Percentiles rank a stretch among this genome's conserved stretches.
Evolutionary conservation across 2,329 filamentous ascomycete species (phyloP).

Genomic region (Helotiales sp.): DNA sequence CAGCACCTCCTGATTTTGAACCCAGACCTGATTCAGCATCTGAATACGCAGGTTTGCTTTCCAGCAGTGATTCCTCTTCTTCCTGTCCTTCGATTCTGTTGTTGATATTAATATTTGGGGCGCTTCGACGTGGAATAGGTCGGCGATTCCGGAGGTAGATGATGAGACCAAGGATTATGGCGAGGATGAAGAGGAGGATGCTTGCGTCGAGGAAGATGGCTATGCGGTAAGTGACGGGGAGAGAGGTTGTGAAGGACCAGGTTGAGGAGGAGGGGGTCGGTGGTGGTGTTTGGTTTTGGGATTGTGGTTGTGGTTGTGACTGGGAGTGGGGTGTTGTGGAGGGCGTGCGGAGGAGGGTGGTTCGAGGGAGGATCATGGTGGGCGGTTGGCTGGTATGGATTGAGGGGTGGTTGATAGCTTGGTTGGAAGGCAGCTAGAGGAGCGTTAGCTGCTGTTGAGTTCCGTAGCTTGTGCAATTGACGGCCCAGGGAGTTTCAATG

Average conservation of each 20-base stretch:
- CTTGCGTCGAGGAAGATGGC: conserved; percentile 28
- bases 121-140: background rate
- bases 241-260: conserved; percentile 3
- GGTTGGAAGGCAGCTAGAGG: background rate
- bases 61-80: conserved; percentile 3
- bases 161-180: conserved; percentile 9
- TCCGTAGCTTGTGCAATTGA: background rate
- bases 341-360: conserved; percentile 1
- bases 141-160: conserved; percentile 17
- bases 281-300: background rate
- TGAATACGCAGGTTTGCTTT: background rate
- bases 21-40: background rate
- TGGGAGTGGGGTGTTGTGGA: background rate
- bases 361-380: conserved; percentile 8
- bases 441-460: background rate
- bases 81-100: background rate
- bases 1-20: background rate
- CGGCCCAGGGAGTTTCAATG: background rate
- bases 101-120: no score
- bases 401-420: background rate
- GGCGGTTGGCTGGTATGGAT: background rate
- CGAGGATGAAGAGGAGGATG: conserved; percentile 24
- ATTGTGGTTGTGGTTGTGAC: background rate
- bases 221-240: conserved; percentile 26
- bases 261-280: background rate